Percentiles rank a stretch among this genome's conserved stretches.
phyloP scores from a whole-genome alignment of 345 rosid genomes.

The Brassica juncea region DNA sequence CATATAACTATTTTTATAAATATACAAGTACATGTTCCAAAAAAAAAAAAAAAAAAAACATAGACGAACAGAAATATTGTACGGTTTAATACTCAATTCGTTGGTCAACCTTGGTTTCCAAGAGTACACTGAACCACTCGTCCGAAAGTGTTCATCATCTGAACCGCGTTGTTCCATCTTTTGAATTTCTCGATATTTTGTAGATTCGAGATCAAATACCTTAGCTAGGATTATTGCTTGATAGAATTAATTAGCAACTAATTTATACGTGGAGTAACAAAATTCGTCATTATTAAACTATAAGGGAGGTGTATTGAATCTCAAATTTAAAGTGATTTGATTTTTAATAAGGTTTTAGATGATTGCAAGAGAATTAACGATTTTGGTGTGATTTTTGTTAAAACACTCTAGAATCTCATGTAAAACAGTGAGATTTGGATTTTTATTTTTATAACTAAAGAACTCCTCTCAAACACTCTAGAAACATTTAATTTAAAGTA shows the following conservation, averaged over 20 bases:
- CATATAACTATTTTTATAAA: not conserved
- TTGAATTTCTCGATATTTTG: not conserved
- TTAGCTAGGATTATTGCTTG: not conserved
- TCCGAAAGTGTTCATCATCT: not conserved
- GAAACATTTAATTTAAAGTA: too few species aligned
- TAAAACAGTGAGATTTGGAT: too few species aligned
- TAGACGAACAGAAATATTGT: not conserved
- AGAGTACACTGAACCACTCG: not conserved
- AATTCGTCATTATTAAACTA: not conserved
- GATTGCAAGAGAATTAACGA: too few species aligned
- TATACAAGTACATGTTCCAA: not conserved
- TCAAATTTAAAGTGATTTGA: too few species aligned
- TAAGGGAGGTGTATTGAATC: not conserved
- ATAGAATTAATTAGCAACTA: not conserved
- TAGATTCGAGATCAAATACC: not conserved
- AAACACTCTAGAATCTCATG: too few species aligned
- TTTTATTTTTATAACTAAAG: too few species aligned
- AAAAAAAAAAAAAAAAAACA: not conserved
- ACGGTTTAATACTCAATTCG: not conserved
- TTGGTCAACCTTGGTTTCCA: not conserved
- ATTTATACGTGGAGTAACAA: not conserved
- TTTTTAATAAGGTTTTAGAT: too few species aligned
- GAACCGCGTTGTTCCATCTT: not conserved
- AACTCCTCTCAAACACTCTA: too few species aligned
- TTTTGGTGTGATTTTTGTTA: too few species aligned